Conservation (phyloP, 495 filamentous ascomycete genomes). For the Talaromyces liani region DNA sequence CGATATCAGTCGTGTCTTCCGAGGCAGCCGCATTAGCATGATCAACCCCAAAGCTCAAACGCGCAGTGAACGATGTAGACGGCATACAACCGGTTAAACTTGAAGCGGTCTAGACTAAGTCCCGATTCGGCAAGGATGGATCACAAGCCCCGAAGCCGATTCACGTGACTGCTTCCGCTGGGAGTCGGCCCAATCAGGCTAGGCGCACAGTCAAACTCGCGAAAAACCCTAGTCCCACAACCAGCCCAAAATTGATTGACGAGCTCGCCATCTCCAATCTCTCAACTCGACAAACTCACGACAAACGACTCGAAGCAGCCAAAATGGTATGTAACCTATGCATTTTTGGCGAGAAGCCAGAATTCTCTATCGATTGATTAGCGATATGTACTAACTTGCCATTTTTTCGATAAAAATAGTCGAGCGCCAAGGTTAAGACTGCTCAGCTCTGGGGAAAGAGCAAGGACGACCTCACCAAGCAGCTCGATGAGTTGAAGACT, state of each 20-base stretch:
- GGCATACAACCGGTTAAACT: background rate
- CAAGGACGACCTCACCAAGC: slow-evolving; percentile 94
- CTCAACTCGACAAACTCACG: slow-evolving; percentile 41
- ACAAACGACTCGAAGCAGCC: slow-evolving; percentile 37
- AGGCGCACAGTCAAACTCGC: slow-evolving; percentile 20
- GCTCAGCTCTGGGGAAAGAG: slow-evolving; percentile 95
- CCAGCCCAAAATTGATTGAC: slow-evolving; percentile 32
- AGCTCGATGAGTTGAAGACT: slow-evolving; percentile 86
- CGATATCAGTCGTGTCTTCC: background rate
- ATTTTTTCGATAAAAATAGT: slow-evolving; percentile 38
- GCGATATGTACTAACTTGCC: background rate
- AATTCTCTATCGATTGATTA: background rate
- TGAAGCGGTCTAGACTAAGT: background rate
- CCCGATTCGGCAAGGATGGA: background rate
- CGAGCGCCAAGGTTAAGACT: slow-evolving; percentile 88
- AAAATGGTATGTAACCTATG: slow-evolving; percentile 37
- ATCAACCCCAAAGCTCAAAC: background rate
- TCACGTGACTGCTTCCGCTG: background rate
- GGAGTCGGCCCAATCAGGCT: slow-evolving; percentile 5
- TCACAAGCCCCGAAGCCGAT: background rate
- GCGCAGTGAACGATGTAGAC: background rate
- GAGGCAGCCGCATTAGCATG: slow-evolving; percentile 3
- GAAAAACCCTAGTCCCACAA: slow-evolving; percentile 46
- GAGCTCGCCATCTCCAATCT: slow-evolving; percentile 42
- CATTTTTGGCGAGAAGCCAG: background rate